These are phyloP conservation scores for Paracorniculantispora psalliotae DNA, from an alignment of 2,329 filamentous ascomycete species.

Conservation along the genomic window DNA sequence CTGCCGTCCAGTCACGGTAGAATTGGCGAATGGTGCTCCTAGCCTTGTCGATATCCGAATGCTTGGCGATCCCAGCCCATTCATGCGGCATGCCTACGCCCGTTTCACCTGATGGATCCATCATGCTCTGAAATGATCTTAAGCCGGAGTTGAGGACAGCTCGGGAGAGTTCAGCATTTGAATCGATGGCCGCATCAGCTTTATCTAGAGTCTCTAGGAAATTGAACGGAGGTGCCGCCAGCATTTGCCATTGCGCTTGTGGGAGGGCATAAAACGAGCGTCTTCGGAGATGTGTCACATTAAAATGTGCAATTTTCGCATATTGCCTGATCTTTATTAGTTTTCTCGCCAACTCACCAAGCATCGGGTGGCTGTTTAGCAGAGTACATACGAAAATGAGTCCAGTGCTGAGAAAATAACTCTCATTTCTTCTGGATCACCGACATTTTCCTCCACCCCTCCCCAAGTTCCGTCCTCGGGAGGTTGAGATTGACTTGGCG, in stretches of 20 bases:
- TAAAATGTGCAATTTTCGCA: slow-evolving; percentile 77
- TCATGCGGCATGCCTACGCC: slow-evolving; percentile 48
- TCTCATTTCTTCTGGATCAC: slow-evolving; percentile 71
- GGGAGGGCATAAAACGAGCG: slow-evolving; percentile 92
- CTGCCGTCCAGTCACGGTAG: slow-evolving; percentile 88
- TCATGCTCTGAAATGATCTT: slow-evolving; percentile 57
- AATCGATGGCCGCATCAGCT: slow-evolving; percentile 83
- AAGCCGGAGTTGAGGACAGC: slow-evolving; percentile 69
- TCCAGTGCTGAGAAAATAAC: slow-evolving; percentile 80
- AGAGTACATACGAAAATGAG: slow-evolving; percentile 73
- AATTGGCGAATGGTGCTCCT: slow-evolving; percentile 89
- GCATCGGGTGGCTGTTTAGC: not conserved
- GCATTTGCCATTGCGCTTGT: slow-evolving; percentile 73
- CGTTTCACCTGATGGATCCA: slow-evolving; percentile 31
- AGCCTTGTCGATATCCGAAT: slow-evolving; percentile 80
- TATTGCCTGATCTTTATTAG: slow-evolving; percentile 61
- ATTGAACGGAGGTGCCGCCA: slow-evolving; percentile 76
- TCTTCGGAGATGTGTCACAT: slow-evolving; percentile 83
- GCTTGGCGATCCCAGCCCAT: slow-evolving; percentile 67
- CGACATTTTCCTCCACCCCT: slow-evolving; percentile 14
- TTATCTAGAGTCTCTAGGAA: slow-evolving; percentile 72
- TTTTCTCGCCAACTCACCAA: not conserved
- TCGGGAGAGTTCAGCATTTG: slow-evolving; percentile 77
- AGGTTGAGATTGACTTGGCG: not conserved
- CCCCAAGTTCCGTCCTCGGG: slow-evolving; percentile 5